Evolutionary conservation across 345 rosid species (phyloP).

Genomic region (Aquilaria yunnanensis): DNA sequence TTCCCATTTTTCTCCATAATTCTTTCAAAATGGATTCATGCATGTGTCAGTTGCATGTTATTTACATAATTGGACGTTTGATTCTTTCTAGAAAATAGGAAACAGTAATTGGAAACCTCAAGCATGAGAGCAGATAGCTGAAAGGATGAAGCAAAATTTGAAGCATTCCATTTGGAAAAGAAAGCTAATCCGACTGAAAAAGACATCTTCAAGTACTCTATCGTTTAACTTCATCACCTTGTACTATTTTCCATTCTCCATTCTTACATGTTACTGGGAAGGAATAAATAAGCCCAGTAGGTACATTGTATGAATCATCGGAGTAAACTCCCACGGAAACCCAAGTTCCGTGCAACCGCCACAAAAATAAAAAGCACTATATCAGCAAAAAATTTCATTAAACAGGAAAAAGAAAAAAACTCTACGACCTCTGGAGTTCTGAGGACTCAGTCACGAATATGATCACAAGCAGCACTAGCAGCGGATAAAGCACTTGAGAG

Average conservation of each 20-base stretch:
- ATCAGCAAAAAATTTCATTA: background rate
- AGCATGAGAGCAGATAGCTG: background rate
- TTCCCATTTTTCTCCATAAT: no score
- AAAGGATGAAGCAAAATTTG: background rate
- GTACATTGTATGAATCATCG: constrained; percentile 82
- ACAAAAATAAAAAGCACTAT: background rate
- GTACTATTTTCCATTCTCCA: constrained; percentile 73
- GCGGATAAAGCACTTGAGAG: constrained; percentile 76
- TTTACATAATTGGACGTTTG: no score
- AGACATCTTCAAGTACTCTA: background rate
- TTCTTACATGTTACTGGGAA: constrained; percentile 73
- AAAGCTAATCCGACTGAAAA: background rate
- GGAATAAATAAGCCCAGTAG: constrained; percentile 68
- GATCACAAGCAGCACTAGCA: constrained; percentile 88
- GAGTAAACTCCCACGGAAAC: constrained; percentile 91
- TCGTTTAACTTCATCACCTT: constrained; percentile 25
- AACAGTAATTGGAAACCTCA: no score
- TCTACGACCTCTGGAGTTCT: constrained; percentile 58
- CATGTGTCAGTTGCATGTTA: no score
- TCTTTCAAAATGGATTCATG: no score
- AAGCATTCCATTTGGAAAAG: background rate
- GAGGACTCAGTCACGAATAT: constrained; percentile 74
- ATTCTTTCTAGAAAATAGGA: no score
- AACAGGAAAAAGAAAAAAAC: background rate
- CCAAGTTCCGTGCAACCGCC: constrained; percentile 52